Base-by-base conservation (phyloP, 768 basidiomycete genomes). In the Cystofilobasidium bisporidii region DNA sequence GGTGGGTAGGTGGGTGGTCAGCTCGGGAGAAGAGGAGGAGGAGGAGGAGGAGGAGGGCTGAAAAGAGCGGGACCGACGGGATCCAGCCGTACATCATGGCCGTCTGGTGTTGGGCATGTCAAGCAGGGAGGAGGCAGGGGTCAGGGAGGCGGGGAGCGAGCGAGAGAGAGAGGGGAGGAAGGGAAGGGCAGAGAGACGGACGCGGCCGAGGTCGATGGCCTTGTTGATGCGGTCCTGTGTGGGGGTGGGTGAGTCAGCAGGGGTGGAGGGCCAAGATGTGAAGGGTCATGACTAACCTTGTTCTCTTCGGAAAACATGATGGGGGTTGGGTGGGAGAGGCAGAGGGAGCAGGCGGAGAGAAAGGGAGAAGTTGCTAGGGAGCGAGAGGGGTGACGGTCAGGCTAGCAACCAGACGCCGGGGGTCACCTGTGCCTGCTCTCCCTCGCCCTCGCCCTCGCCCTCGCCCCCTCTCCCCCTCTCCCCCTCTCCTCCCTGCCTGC, bases 181-280 rank as follows among this genome's bases (percentile, higher is more conserved):
- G 12, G 22, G 32, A 28, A 28, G 26, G 26, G 24, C 38, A 55
- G 38, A 18, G 26, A 3, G 38, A 55, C 61, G 26, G 12, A 69
- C 68, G 12, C 58, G 28, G 63, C 68, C 63, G 33, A 69, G 26
- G n/a, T 64, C 62, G 43, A 69, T 53, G 40, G 56, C 62, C 68
- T 69, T 69, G 56, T 63, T 69, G 68, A 69, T 69, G 53, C 68
- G 68, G n/a, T 69, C 68, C 68, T 69, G 38, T 20, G 18, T 1
- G 8, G 26, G 40, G 20, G 30, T 30, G 30, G 47, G 55, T 32
- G 36, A 43, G 24, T 45, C 8, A 30, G 40, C 36, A 61, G 17
- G 9, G 22, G 38, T 36, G 6, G 64, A 30, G 22, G 1, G 11
- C 11, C 10, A 53, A 6, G 12, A 24, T 6, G 17, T 22, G 22